A percentile compares a stretch with the other conserved stretches of the same genome.
Evolutionary conservation across 441 rosid genomes (phyloP).

Genomic region (Brassica balearica): DNA sequence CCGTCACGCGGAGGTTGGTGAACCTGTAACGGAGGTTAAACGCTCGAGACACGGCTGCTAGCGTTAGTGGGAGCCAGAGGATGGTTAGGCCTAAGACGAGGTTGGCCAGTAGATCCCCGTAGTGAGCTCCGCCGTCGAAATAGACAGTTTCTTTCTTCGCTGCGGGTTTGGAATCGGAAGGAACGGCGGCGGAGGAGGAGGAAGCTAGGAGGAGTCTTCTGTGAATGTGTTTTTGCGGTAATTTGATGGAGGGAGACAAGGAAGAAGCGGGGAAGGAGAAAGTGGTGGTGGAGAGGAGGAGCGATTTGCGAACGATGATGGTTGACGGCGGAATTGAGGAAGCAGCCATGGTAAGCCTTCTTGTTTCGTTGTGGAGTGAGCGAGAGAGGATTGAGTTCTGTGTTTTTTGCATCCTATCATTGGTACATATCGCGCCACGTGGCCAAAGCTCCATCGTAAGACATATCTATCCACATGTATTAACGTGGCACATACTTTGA

Average conservation of each 20-base stretch:
- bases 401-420: conserved; percentile 22
- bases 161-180: conserved; percentile 33
- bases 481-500: too few species aligned
- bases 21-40: conserved; percentile 87
- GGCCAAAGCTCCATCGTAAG: conserved; percentile 6
- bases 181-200: conserved; percentile 48
- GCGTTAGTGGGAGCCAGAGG: conserved; percentile 85
- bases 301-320: conserved; percentile 40
- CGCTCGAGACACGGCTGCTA: conserved; percentile 84
- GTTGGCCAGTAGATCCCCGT: conserved; percentile 87
- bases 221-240: conserved; percentile 47
- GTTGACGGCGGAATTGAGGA: conserved; percentile 47
- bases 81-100: conserved; percentile 84
- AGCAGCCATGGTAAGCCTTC: conserved; percentile 57
- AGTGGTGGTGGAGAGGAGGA: conserved; percentile 44
- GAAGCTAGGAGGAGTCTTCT: conserved; percentile 66
- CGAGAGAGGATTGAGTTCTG: background rate
- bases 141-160: conserved; percentile 69
- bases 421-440: conserved; percentile 32
- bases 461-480: background rate
- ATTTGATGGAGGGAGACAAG: conserved; percentile 26
- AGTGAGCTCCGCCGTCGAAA: conserved; percentile 94
- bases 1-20: conserved; percentile 89
- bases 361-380: background rate
- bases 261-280: conserved; percentile 43